Conservation (phyloP, 78 protist genomes). For the Dictyostelium discoideum region dicty_2.7 NC_007089.4:1228501-1229000, state of each 20-base stretch:
- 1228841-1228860: not conserved
- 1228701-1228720: not conserved
- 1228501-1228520: not conserved
- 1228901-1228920: not conserved
- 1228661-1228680: not conserved
- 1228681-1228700: not conserved
- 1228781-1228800: not conserved
- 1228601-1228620: slow-evolving; percentile 10
- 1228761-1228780: not conserved
- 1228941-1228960: not conserved
- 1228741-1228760: not conserved
- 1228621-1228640: slow-evolving; percentile 15
- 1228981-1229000: not conserved
- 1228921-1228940: not conserved
- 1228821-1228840: not conserved
- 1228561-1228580: not conserved
- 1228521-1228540: not conserved
- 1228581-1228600: not conserved
- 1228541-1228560: not conserved
- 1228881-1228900: not conserved
- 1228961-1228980: not conserved
- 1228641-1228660: not conserved
- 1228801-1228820: not conserved
- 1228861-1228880: not conserved
- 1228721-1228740: not conserved